These are phyloP conservation scores for Saccharum spontaneum DNA, from an alignment of 176 grass and related monocot genomes.

Conservation along the genomic window DNA sequence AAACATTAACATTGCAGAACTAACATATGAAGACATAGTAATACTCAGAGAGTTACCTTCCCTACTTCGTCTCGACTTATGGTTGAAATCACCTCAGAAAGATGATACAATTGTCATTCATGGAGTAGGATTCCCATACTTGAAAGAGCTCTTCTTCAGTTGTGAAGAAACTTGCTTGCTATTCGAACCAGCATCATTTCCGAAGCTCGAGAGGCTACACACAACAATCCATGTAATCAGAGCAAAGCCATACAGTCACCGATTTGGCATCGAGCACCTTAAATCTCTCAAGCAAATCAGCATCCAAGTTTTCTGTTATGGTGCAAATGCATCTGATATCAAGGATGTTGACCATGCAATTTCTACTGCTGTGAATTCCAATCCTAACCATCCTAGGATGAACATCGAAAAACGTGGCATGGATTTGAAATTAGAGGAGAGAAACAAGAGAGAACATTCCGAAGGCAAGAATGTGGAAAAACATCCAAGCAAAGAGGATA, in stretches of 20 bases:
- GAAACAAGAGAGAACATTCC: not conserved
- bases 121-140: slow-evolving; percentile 29
- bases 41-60: slow-evolving; percentile 32
- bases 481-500: not conserved
- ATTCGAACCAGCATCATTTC: slow-evolving; percentile 23
- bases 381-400: slow-evolving; percentile 33
- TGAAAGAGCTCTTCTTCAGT: slow-evolving; percentile 22
- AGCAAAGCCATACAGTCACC: slow-evolving; percentile 13
- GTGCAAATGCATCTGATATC: slow-evolving; percentile 12
- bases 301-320: slow-evolving; percentile 21
- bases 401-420: slow-evolving; percentile 20
- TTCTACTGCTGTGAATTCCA: not conserved
- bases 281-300: slow-evolving; percentile 32
- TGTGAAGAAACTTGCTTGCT: slow-evolving; percentile 24
- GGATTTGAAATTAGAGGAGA: slow-evolving; percentile 14
- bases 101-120: slow-evolving; percentile 20
- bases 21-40: slow-evolving; percentile 31
- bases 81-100: slow-evolving; percentile 24
- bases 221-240: slow-evolving; percentile 21
- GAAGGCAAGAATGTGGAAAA: slow-evolving; percentile 2
- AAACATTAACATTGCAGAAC: slow-evolving; percentile 37
- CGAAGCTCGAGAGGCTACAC: slow-evolving; percentile 23
- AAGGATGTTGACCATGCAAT: slow-evolving; percentile 25
- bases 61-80: slow-evolving; percentile 24
- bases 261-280: slow-evolving; percentile 31